Base-by-base conservation (phyloP, 257 asterid genomes). In the Cruciata laevipes region DNA sequence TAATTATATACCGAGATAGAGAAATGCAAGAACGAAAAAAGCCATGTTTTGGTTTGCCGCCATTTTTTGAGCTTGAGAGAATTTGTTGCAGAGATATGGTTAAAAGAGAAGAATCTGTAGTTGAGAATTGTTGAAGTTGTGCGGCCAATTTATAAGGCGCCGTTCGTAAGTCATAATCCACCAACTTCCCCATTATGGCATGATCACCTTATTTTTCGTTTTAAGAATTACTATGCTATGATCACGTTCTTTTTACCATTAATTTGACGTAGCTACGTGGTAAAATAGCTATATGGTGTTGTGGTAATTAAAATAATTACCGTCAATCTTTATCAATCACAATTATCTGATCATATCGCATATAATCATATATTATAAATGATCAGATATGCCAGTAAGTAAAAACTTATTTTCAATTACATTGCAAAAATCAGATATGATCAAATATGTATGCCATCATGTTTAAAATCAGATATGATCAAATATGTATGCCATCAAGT, bases 1-100 rank as follows among this genome's bases (percentile, higher is more conserved):
- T n/a, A n/a, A n/a, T 3, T 7, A 16, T 53, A 6, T 76, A 76
- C 80, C 76, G 8, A 63, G 20, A 38, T 6, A 18, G 23, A 66
- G 55, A 20, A 62, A 42, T 30, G 53, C 35, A 3, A 76, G 37
- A 59, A 71, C 67, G 10, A 31, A 37, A 61, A 71, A 20, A 20
- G 32, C 25, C 58, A 62, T 7, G 6, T 61, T 65, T 67, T n/a
- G 66, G 51, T 25, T 38, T 37, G 18, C 49, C 9, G 63, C 72
- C 75, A 70, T 75, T 53, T 4, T 4, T n/a, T 53, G 4, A 23
- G 9, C 35, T 21, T 56, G 47, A 52, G 61, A 31, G n/a, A 16
- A n/a, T n/a, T n/a, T n/a, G n/a, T 14, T 47, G 51, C 51, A 42
- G 55, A 16, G 55, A 47, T 16, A 47, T 16, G 53, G 14, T 44